Evolutionary conservation across 139 green algal genomes (phyloP).

Genomic region (Microglena sp.): DNA sequence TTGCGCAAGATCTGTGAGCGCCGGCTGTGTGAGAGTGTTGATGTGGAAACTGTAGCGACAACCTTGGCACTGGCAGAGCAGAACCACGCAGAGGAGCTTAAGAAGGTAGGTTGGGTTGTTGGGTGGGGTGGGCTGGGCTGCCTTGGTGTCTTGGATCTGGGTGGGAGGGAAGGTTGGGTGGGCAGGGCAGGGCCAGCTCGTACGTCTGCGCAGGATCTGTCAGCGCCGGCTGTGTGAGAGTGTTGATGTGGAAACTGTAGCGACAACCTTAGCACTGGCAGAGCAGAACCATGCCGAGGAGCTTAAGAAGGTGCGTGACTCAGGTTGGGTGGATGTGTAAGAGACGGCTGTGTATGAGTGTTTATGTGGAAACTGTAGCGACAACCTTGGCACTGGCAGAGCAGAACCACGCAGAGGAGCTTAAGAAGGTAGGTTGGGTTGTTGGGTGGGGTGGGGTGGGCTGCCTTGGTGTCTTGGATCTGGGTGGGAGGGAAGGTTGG

Average conservation of each 20-base stretch:
- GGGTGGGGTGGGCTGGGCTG: no score
- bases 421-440: no score
- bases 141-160: no score
- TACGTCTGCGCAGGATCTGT: slow-evolving; percentile 60
- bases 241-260: slow-evolving; percentile 83
- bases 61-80: slow-evolving; percentile 93
- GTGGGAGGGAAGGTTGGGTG: no score
- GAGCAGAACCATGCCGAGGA: slow-evolving; percentile 85
- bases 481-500: no score
- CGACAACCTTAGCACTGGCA: slow-evolving; percentile 90
- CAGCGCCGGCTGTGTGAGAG: slow-evolving; percentile 87
- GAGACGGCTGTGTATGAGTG: no score
- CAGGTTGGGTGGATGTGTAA: no score
- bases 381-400: neutral
- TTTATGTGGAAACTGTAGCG: neutral
- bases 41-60: slow-evolving; percentile 83
- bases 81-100: slow-evolving; percentile 73
- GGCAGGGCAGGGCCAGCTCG: neutral
- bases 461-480: no score
- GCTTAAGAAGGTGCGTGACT: slow-evolving; percentile 29
- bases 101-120: no score
- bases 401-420: no score
- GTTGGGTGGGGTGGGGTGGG: no score
- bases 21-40: slow-evolving; percentile 84
- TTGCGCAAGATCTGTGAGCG: slow-evolving; percentile 86